Evolutionary conservation across 257 asterid species (phyloP).

Genomic region (Fraxinus cuspidata): DNA sequence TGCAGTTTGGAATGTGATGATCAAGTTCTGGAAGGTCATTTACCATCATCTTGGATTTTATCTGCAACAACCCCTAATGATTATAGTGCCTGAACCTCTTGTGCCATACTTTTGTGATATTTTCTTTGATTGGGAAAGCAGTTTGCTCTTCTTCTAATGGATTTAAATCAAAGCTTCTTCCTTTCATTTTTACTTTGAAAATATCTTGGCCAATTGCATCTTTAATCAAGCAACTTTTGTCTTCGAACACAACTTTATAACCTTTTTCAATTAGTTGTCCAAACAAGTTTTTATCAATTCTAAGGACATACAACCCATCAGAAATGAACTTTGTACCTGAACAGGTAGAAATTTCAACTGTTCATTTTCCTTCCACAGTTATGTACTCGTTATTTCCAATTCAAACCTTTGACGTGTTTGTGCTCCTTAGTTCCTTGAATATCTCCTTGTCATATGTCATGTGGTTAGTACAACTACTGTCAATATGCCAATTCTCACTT

Average conservation of each 20-base stretch:
- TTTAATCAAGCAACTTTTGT: neutral
- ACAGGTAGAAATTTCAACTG: neutral
- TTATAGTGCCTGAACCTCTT: slow-evolving; percentile 21
- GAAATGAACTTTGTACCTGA: slow-evolving; percentile 2
- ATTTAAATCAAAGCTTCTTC: slow-evolving; percentile 12
- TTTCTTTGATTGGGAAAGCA: neutral
- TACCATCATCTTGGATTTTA: neutral
- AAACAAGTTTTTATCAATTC: slow-evolving; percentile 10
- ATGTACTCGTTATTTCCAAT: slow-evolving; percentile 1
- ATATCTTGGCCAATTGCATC: neutral
- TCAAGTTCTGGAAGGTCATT: neutral
- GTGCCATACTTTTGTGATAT: no score
- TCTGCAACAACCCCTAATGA: neutral
- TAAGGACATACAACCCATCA: slow-evolving; percentile 12
- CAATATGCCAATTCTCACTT: neutral
- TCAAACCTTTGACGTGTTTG: neutral
- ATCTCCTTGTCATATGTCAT: neutral
- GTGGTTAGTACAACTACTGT: neutral
- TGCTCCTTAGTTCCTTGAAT: neutral
- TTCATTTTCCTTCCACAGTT: slow-evolving; percentile 1
- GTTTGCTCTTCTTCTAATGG: slow-evolving; percentile 12
- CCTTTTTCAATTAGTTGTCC: slow-evolving; percentile 14
- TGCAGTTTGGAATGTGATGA: slow-evolving; percentile 4
- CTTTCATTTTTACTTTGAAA: slow-evolving; percentile 6
- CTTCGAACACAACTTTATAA: slow-evolving; percentile 7